These are phyloP conservation scores for Solanum hybrid DNA, from an alignment of 305 asterid species.

Conservation along the genomic window DNA sequence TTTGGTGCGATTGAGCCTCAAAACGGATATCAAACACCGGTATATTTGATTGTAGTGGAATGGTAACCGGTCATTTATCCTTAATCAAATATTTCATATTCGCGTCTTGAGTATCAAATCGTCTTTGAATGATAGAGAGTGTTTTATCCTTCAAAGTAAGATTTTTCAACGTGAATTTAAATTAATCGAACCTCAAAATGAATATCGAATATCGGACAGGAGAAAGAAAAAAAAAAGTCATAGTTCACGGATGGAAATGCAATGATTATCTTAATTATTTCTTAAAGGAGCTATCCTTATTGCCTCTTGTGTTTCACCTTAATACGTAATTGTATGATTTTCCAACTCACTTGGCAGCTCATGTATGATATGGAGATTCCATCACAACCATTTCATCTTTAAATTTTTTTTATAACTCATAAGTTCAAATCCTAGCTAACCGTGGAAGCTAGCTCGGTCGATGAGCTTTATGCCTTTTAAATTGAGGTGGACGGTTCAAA, in stretches of 20 bases:
- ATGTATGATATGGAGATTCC: not conserved
- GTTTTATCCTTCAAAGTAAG: not conserved
- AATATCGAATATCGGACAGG: not conserved
- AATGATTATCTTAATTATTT: not conserved
- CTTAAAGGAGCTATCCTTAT: not conserved
- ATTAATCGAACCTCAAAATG: not conserved
- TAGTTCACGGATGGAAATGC: not conserved
- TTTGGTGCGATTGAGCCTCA: not conserved
- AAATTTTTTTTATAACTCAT: not conserved
- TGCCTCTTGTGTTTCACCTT: not conserved
- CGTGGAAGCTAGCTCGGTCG: not conserved
- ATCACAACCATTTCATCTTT: too few relatives aligned
- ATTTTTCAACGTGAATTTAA: not conserved
- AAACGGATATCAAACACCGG: not conserved
- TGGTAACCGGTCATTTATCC: not conserved
- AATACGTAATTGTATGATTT: not conserved
- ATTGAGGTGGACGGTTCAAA: not conserved
- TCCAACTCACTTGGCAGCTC: not conserved
- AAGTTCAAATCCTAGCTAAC: not conserved
- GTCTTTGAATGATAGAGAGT: not conserved
- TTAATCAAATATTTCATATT: not conserved
- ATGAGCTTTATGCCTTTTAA: not conserved
- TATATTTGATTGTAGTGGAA: not conserved
- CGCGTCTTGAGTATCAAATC: not conserved
- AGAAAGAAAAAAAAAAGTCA: not conserved